Conservation (phyloP, 768 basidiomycete species). For the Mycena indigotica region DNA sequence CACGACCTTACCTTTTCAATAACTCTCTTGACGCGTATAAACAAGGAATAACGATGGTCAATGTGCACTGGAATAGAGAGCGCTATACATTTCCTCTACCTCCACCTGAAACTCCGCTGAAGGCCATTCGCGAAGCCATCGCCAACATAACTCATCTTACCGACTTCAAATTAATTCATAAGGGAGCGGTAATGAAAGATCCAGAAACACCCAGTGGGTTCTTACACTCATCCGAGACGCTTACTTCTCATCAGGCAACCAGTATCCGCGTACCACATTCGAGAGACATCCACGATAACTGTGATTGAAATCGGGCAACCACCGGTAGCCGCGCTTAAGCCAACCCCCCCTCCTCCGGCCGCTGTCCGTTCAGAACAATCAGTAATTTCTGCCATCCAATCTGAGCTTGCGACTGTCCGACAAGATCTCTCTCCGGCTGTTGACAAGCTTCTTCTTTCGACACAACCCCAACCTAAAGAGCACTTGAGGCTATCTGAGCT, state of each 20-base stretch:
- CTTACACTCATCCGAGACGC: neutral
- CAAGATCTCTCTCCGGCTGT: conserved; percentile 57
- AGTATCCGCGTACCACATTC: conserved; percentile 80
- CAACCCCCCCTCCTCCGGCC: conserved; percentile 28
- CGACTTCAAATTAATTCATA: conserved; percentile 85
- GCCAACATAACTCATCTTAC: conserved; percentile 78
- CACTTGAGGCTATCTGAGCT: conserved; percentile 73
- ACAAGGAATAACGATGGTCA: no score
- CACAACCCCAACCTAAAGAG: conserved; percentile 36
- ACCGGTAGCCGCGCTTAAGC: conserved; percentile 25
- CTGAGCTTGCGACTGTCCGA: conserved; percentile 48
- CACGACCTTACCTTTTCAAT: no score
- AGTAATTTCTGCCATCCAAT: conserved; percentile 54
- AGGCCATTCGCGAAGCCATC: conserved; percentile 58
- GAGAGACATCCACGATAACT: conserved; percentile 66
- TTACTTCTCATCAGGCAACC: conserved; percentile 16
- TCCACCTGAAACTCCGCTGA: conserved; percentile 59
- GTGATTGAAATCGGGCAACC: conserved; percentile 56
- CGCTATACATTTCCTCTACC: conserved; percentile 51
- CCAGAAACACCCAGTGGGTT: conserved; percentile 64
- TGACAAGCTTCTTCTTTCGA: conserved; percentile 50
- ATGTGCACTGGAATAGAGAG: conserved; percentile 50
- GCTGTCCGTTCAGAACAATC: conserved; percentile 49
- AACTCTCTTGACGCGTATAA: no score
- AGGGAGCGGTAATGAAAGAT: conserved; percentile 90